These are phyloP conservation scores for Daucus carota DNA, from an alignment of 129 eudicot genomes.

Conservation along the genomic window DNA sequence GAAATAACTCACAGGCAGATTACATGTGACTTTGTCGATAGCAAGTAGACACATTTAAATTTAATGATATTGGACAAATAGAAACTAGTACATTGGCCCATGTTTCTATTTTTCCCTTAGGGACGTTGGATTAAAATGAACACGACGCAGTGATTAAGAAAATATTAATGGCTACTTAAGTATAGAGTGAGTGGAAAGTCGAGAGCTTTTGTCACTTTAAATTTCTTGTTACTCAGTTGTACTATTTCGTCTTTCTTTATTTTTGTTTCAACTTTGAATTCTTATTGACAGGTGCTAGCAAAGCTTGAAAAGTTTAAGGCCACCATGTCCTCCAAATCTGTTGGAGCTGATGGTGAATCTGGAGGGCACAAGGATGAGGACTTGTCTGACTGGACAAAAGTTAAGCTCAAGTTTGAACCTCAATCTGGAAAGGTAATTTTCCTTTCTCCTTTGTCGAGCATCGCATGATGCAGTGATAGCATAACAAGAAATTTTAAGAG, in stretches of 20 bases:
- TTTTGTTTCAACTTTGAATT: background rate
- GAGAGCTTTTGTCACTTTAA: background rate
- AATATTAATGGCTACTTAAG: background rate
- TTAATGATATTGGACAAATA: background rate
- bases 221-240: slow-evolving; percentile 7
- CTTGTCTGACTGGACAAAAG: slow-evolving; percentile 55
- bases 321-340: slow-evolving; percentile 24
- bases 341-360: slow-evolving; percentile 29
- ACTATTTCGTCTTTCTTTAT: background rate
- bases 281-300: slow-evolving; percentile 49
- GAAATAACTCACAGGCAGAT: too few relatives aligned
- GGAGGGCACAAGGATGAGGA: slow-evolving; percentile 45
- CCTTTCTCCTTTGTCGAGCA: background rate
- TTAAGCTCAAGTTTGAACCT: slow-evolving; percentile 54
- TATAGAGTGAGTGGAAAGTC: background rate
- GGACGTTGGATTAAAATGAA: background rate
- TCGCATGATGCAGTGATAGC: background rate
- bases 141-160: background rate
- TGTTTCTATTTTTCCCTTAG: background rate
- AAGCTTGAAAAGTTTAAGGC: slow-evolving; percentile 64
- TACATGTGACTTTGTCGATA: too few relatives aligned
- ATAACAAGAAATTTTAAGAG: background rate
- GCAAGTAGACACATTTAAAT: background rate
- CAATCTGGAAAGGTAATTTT: slow-evolving; percentile 54
- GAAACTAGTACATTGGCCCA: background rate